Percentiles rank a stretch among this genome's conserved stretches.
These are phyloP conservation scores for Petunia axillaris DNA, from an alignment of 257 asterid genomes.

Conservation along the genomic window DNA sequence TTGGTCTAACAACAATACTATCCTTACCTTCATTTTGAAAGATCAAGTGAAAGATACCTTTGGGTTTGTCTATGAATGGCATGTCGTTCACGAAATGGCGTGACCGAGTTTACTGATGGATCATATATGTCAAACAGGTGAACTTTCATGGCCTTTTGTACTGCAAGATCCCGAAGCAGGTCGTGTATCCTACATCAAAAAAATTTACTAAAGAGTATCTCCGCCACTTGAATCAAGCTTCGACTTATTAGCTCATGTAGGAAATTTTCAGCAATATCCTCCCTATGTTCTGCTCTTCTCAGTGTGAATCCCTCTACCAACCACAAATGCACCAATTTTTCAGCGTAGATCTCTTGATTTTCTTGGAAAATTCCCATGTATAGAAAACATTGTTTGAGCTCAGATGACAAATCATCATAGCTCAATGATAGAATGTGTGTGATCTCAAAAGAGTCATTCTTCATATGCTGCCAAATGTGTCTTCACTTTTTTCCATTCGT, in stretches of 20 bases:
- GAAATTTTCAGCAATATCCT: conserved; percentile 22
- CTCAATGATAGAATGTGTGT: conserved; percentile 19
- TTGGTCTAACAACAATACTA: background rate
- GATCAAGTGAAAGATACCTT: conserved; percentile 18
- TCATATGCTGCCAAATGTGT: conserved; percentile 29
- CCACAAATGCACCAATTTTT: conserved; percentile 23
- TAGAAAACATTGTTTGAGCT: conserved; percentile 27
- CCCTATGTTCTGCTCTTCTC: conserved; percentile 10
- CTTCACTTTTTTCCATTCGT: conserved; percentile 25
- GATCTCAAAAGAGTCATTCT: conserved; percentile 19
- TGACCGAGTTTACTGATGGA: background rate
- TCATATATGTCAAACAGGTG: conserved; percentile 24
- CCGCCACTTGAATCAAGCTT: conserved; percentile 22
- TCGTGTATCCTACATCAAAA: conserved; percentile 21
- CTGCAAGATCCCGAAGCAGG: conserved; percentile 25
- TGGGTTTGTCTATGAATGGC: conserved; percentile 14
- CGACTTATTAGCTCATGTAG: conserved; percentile 24
- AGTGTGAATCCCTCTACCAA: conserved; percentile 15
- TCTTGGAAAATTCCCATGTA: conserved; percentile 25
- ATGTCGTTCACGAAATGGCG: conserved; percentile 4
- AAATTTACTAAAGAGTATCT: background rate
- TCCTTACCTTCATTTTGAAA: background rate
- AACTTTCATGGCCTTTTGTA: background rate
- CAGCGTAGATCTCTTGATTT: background rate
- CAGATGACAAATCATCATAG: conserved; percentile 26